Evolutionary conservation across 1,139 yeast species (phyloP).

Genomic region (Saccharomyces hybrid): DNA sequence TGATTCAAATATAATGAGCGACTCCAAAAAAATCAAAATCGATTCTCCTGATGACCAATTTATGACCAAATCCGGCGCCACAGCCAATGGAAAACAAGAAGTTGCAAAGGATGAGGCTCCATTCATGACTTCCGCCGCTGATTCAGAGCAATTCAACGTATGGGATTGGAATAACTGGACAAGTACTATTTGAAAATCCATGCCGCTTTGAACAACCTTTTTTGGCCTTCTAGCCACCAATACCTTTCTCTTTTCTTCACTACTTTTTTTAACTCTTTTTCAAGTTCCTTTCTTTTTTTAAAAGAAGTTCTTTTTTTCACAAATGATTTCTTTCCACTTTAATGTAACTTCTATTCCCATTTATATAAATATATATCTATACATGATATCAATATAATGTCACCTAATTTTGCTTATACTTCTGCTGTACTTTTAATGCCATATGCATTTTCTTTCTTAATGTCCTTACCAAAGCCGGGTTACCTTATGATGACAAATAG

Average conservation of each 20-base stretch:
- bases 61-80: conserved; percentile 10
- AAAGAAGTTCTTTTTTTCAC: neutral
- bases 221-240: neutral
- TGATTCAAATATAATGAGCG: conserved; percentile 20
- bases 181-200: conserved; percentile 1
- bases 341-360: neutral
- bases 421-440: neutral
- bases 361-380: neutral
- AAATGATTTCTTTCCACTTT: neutral
- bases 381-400: neutral
- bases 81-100: neutral
- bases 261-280: conserved; percentile 2
- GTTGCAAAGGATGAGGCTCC: conserved; percentile 1
- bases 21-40: conserved; percentile 29
- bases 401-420: neutral
- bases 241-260: neutral
- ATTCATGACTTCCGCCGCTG: conserved; percentile 33
- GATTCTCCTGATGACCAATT: conserved; percentile 32
- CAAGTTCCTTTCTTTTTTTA: neutral
- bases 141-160: conserved; percentile 10
- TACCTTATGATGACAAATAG: neutral
- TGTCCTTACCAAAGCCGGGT: neutral
- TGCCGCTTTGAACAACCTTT: neutral
- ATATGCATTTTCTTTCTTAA: neutral
- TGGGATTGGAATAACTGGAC: conserved; percentile 33